A percentile compares a stretch with the other conserved stretches of the same genome.
phyloP scores from a whole-genome alignment of 768 basidiomycete species.

The Amanita muscaria region DNA sequence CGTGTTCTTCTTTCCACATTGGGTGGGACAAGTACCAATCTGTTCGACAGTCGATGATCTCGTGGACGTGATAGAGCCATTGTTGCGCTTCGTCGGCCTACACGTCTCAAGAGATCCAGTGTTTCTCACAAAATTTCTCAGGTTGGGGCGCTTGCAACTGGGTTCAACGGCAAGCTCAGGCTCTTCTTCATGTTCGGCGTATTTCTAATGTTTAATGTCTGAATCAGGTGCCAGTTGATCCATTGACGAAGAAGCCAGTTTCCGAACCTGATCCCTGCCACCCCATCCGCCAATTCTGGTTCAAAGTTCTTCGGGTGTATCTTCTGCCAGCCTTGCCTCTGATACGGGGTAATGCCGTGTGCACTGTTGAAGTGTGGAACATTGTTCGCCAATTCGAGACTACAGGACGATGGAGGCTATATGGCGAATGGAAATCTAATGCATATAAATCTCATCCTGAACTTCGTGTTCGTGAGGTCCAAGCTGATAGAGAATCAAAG shows the following conservation, averaged over 20 bases:
- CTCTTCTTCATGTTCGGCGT: neutral
- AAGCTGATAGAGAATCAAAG: slow-evolving; percentile 84
- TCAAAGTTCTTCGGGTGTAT: slow-evolving; percentile 66
- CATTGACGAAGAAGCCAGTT: slow-evolving; percentile 50
- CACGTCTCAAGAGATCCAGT: slow-evolving; percentile 73
- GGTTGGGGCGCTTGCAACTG: slow-evolving; percentile 65
- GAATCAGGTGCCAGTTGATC: slow-evolving; percentile 39
- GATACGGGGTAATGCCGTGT: slow-evolving; percentile 78
- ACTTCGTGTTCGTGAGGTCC: slow-evolving; percentile 68
- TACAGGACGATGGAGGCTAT: slow-evolving; percentile 78
- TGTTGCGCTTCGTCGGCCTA: slow-evolving; percentile 72
- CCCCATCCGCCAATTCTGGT: slow-evolving; percentile 76
- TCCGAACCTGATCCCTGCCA: slow-evolving; percentile 46
- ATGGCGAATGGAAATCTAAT: slow-evolving; percentile 88
- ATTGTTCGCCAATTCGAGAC: slow-evolving; percentile 75
- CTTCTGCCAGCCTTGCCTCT: slow-evolving; percentile 84
- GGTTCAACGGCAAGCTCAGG: slow-evolving; percentile 35
- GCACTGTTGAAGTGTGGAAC: slow-evolving; percentile 89
- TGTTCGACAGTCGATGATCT: slow-evolving; percentile 62
- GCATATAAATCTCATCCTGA: slow-evolving; percentile 71
- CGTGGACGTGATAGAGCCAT: slow-evolving; percentile 64
- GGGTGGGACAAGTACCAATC: slow-evolving; percentile 63
- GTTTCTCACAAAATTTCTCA: slow-evolving; percentile 71
- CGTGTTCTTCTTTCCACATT: slow-evolving; percentile 86
- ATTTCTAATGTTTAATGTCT: slow-evolving; percentile 6